Evolutionary conservation across 495 filamentous ascomycete species (phyloP).

Genomic region (Pyrenula aspistea): DNA sequence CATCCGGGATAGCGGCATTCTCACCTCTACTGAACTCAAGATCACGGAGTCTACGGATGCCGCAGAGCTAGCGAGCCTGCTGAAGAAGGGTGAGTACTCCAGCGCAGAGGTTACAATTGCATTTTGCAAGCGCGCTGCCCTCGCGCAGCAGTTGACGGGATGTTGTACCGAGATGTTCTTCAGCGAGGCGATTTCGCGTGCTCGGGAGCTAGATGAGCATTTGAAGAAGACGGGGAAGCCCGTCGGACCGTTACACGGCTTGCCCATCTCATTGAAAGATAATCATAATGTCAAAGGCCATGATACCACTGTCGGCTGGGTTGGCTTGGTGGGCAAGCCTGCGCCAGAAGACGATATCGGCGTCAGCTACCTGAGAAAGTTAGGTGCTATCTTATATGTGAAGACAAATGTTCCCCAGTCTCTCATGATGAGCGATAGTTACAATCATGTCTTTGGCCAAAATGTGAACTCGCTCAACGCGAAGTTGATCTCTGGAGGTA

Average conservation of each 20-base stretch:
- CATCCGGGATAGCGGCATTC: conserved; percentile 18
- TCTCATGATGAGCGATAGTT: conserved; percentile 32
- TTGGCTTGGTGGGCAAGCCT: conserved; percentile 22
- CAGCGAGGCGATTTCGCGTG: conserved; percentile 27
- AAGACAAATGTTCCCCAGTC: conserved; percentile 52
- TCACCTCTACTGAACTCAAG: conserved; percentile 31
- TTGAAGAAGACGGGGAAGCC: conserved; percentile 25
- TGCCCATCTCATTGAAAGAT: conserved; percentile 61
- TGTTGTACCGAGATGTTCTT: conserved; percentile 59
- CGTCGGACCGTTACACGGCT: conserved; percentile 52
- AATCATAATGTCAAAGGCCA: conserved; percentile 46
- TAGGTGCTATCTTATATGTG: conserved; percentile 43
- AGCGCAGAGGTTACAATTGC: conserved; percentile 37
- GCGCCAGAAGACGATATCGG: conserved; percentile 17
- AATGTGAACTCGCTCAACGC: conserved; percentile 47
- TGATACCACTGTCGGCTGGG: conserved; percentile 32
- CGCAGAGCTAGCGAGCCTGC: conserved; percentile 24
- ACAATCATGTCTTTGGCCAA: conserved; percentile 30
- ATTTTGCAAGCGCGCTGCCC: conserved; percentile 45
- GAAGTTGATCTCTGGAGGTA: conserved; percentile 46
- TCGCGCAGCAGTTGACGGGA: conserved; percentile 47
- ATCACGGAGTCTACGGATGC: conserved; percentile 37
- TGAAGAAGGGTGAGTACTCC: conserved; percentile 31
- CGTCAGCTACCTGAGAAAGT: conserved; percentile 17
- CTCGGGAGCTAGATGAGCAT: conserved; percentile 28